Evolutionary conservation across 805 yeast genomes (phyloP).

Genomic region (Candida orba): DNA sequence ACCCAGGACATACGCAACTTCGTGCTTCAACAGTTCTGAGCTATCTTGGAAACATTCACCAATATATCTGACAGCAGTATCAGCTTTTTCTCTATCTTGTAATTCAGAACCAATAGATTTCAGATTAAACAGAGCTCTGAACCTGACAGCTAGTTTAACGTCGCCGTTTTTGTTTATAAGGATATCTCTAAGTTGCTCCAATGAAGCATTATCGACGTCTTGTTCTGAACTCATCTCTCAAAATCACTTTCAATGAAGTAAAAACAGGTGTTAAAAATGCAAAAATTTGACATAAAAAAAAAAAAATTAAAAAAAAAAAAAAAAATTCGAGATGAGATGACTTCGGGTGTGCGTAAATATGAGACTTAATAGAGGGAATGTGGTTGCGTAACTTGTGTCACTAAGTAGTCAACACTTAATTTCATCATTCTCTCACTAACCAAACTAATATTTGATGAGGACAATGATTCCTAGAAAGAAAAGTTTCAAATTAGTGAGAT

Average conservation of each 20-base stretch:
- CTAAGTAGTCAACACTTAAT: not conserved
- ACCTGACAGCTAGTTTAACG: constrained; percentile 74
- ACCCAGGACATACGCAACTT: constrained; percentile 94
- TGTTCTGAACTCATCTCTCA: constrained; percentile 4
- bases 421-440: too few relatives aligned
- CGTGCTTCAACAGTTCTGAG: constrained; percentile 91
- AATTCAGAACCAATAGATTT: constrained; percentile 81
- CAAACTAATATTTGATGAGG: too few relatives aligned
- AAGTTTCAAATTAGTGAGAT: not conserved
- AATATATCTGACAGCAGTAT: constrained; percentile 69
- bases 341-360: too few relatives aligned
- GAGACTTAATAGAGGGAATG: too few relatives aligned
- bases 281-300: not conserved
- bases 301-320: not conserved
- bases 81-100: constrained; percentile 45
- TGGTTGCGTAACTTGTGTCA: not conserved
- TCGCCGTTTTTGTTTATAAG: constrained; percentile 59
- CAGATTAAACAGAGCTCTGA: constrained; percentile 88
- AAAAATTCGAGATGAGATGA: not conserved
- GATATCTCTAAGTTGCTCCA: constrained; percentile 69
- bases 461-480: not conserved
- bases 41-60: constrained; percentile 74
- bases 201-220: constrained; percentile 31
- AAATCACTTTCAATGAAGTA: too few relatives aligned
- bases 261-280: constrained; percentile 1